Base-by-base conservation (phyloP, 2,329 filamentous ascomycete species). In the Pezicula carpinea region DNA sequence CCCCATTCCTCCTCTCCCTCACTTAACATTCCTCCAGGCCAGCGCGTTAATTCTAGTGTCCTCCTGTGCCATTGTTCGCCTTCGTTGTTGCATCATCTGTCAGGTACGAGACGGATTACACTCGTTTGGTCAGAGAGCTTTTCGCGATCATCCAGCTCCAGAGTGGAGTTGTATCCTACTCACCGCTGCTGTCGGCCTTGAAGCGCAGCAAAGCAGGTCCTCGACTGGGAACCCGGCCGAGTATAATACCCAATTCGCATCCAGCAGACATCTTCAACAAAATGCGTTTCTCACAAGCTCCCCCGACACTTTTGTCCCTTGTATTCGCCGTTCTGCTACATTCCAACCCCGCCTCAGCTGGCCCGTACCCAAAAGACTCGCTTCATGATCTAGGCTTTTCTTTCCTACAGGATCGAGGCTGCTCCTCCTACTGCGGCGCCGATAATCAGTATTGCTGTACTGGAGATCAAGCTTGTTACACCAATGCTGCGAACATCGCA, bases 381-480 rank as follows among this genome's bases (percentile, higher is more conserved):
- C 60, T 76, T 23, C 70, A 74, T 57, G 72, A 57, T 48, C 55
- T 46, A 23, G 76, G 75, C 54, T 73, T 69, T 56, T 73, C 72
- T 46, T 79, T 69, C 52, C 70, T 48, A n/a, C 21, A 47, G 32
- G 44, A 47, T 19, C 40, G 53, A 48, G 36, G 46, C 47, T 82
- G 79, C 66, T 68, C 64, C 39, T 62, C 70, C 31, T 73, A 73
- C 64, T 83, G 80, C 64, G 79, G 80, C 51, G 63, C 66, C 43
- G 65, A 77, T 45, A 74, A 74, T 56, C 71, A 77, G 60, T 74
- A 73, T 63, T 83, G 79, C 66, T 83, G 80, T 58, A 62, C 61
- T 18, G 54, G 64, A 45, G 68, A 67, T 44, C 64, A 78, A 58
- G 58, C 65, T 26, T 83, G 80, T 68, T 73, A 70, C 48, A 82